Percentiles rank a stretch among this genome's conserved stretches.
These are phyloP conservation scores for Taiozyma sp. DNA, from an alignment of 1,139 yeast species.

Conservation along the genomic window DNA sequence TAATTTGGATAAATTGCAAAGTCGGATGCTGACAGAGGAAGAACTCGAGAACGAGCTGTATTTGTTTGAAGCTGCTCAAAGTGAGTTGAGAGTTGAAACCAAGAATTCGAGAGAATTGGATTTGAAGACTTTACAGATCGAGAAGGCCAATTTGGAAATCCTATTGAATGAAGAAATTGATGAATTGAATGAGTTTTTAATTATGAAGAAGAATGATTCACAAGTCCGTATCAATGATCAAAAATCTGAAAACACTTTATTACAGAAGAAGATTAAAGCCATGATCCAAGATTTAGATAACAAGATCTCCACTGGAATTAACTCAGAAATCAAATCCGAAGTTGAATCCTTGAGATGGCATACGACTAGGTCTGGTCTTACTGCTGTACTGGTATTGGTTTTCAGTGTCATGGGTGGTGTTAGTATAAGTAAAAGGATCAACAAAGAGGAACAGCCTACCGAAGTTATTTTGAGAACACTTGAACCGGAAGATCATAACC, in stretches of 20 bases:
- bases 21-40: conserved; percentile 56
- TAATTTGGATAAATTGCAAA: conserved; percentile 53
- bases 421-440: conserved; percentile 34
- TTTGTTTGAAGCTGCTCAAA: conserved; percentile 88
- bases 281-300: conserved; percentile 82
- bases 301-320: conserved; percentile 78
- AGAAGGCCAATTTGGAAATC: conserved; percentile 66
- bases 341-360: conserved; percentile 93
- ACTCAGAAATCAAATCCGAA: conserved; percentile 78
- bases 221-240: conserved; percentile 86
- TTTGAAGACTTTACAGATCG: conserved; percentile 61
- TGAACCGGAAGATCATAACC: conserved; percentile 25
- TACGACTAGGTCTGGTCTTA: conserved; percentile 75
- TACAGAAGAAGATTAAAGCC: conserved; percentile 65
- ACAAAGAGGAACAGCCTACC: conserved; percentile 25
- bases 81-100: conserved; percentile 79
- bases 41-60: conserved; percentile 86
- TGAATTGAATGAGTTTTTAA: conserved; percentile 67
- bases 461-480: conserved; percentile 27
- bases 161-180: conserved; percentile 70
- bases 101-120: conserved; percentile 70
- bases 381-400: conserved; percentile 37
- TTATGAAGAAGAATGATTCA: conserved; percentile 62
- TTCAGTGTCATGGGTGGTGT: conserved; percentile 46
- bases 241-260: conserved; percentile 76